Conservation (phyloP, 2,329 filamentous ascomycete genomes). For the Shiraia sp. region DNA sequence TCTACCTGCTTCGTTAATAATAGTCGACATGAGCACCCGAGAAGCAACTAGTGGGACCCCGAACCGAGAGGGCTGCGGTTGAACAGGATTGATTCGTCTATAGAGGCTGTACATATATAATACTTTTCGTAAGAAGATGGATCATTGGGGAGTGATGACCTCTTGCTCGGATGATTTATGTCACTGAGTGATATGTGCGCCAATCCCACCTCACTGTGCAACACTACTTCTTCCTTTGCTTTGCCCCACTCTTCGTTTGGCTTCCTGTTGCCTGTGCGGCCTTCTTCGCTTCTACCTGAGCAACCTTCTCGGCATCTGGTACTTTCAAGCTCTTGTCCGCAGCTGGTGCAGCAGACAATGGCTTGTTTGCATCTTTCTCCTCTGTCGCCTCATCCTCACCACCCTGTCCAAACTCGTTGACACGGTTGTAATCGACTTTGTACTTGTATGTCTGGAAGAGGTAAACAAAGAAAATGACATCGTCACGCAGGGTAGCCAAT, state of each 20-base stretch:
- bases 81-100: too few relatives aligned
- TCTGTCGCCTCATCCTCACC: slow-evolving; percentile 76
- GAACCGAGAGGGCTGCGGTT: too few relatives aligned
- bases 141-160: too few relatives aligned
- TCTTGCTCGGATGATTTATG: too few relatives aligned
- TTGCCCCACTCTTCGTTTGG: slow-evolving; percentile 32
- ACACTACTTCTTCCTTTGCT: slow-evolving; percentile 34
- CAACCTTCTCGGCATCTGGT: slow-evolving; percentile 18
- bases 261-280: slow-evolving; percentile 29
- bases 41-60: too few relatives aligned
- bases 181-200: too few relatives aligned
- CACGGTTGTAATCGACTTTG: slow-evolving; percentile 84
- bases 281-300: slow-evolving; percentile 23
- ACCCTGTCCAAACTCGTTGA: slow-evolving; percentile 98
- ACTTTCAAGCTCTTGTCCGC: slow-evolving; percentile 33
- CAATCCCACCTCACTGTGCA: too few relatives aligned
- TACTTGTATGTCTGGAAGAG: slow-evolving; percentile 94
- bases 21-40: too few relatives aligned
- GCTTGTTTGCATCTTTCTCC: slow-evolving; percentile 52
- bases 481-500: slow-evolving; percentile 88
- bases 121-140: too few relatives aligned
- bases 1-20: too few relatives aligned
- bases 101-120: too few relatives aligned
- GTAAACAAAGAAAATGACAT: slow-evolving; percentile 98
- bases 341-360: slow-evolving; percentile 41